phyloP scores from a whole-genome alignment of 257 asterid genomes.

The Solanum sejunctum region DNA sequence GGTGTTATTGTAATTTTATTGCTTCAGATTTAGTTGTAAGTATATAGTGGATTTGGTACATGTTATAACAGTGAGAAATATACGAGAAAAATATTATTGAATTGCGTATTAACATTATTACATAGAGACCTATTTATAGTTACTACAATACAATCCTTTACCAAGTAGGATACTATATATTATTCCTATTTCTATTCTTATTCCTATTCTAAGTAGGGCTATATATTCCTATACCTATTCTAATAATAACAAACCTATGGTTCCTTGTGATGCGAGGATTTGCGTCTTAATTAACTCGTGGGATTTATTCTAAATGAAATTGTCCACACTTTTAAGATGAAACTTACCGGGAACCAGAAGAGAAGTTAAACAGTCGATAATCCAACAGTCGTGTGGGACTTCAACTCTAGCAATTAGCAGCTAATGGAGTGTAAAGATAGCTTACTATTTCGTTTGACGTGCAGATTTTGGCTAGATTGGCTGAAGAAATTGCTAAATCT shows the following conservation, averaged over 20 bases:
- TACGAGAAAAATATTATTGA: no score
- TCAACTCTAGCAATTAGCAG: neutral
- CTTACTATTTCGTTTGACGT: neutral
- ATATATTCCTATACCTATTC: no score
- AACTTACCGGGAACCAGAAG: neutral
- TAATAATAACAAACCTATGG: neutral
- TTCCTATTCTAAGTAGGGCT: no score
- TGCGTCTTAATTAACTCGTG: neutral
- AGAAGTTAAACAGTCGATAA: neutral
- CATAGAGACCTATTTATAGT: no score
- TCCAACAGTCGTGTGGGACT: neutral
- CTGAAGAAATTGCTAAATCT: conserved; percentile 55
- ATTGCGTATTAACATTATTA: no score
- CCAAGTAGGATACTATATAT: no score
- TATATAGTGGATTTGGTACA: neutral
- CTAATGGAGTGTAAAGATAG: neutral
- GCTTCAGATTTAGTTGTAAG: neutral
- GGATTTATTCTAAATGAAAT: neutral
- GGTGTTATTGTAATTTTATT: neutral
- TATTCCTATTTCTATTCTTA: no score
- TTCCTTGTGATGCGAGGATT: neutral
- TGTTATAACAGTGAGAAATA: neutral
- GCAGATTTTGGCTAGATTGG: conserved; percentile 68
- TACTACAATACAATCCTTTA: no score
- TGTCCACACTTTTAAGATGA: neutral